Base-by-base conservation (phyloP, 768 basidiomycete genomes). In the Sutorius australiensis region DNA sequence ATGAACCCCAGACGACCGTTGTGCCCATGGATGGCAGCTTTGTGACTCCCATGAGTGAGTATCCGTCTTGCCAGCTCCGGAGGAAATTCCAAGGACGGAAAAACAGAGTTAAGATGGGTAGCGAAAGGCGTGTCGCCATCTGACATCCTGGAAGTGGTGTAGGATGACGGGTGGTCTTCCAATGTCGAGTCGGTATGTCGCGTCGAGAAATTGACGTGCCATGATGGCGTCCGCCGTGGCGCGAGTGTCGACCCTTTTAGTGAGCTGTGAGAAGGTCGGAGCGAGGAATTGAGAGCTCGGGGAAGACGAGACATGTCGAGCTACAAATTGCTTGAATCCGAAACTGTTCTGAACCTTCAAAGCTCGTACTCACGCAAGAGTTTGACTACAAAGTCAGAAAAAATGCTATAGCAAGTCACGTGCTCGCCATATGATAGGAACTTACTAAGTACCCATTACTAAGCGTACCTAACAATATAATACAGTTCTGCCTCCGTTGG, bases 31-130 rank as follows among this genome's bases (percentile, higher is more conserved):
- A 66, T 56, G 28, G 88, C 85, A 50, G 80, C 74, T 43, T 75
- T 79, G 69, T 89, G 90, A 69, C 87, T 89, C 7, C 77, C 76
- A 64, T 93, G 91, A 3, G 91, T 93, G 57, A 92, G 72, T 56
- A 89, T 77, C 53, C 90, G 81, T 57, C 77, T 76, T 8, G 88
- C 86, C 42, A 91, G 74, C 57, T 87, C 85, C 5, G 76, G 74
- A 12, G 87, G 81, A 67, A 93, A 92, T 45, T 79, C 72, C 44
- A 92, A 73, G 13, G 84, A 79, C 5, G 79, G 69, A 59, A 89
- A 90, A 48, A 87, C 71, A 32, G 75, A 72, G 60, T 82, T 76
- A 34, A 89, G 74, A 66, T 92, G 86, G 32, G 77, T 71, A 27
- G 77, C 67, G 38, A 83, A 71, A 38, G 51, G 63, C 11, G 65